Evolutionary conservation across 1,284 basidiomycete genomes (phyloP), one percentile per base, ranked within the genome.

Genomic region (Cerrena zonata): DNA sequence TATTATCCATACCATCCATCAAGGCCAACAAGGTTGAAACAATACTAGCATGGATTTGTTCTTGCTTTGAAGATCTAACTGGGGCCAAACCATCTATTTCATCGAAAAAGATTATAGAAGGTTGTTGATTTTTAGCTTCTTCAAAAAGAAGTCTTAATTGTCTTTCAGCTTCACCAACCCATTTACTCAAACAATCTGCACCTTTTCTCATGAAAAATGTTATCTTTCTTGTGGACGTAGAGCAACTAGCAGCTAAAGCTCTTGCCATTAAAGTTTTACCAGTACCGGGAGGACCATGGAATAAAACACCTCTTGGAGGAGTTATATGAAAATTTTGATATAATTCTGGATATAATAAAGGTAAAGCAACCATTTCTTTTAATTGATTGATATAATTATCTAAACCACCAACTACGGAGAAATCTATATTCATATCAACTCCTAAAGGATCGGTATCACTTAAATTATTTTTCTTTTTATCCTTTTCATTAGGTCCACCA

Each of bases 161-260:
- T 2, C 96, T 84, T 65, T 99, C 96, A 2, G 96, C 96, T 70
- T 99, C 96, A 52, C 96, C 96, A 11, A 99, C 95, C 96, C 96
- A 99, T 72, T 99, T 99, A 5, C 92, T 95, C 23, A 99, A 77
- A 59, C 91, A 94, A 68, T 99, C 96, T 22, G 96, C 96, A 37
- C 96, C 96, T 70, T 99, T 99, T 46, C 96, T 89, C 96, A 99
- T 99, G 77, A 97, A 99, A 76, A 99, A 99, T 1, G 94, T 91
- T 93, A 37, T 99, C 95, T 60, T 89, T 86, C 59, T 89, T 89
- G 26, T 92, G 94, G 45, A 91, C 85, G 1, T 86, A 86, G 45
- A 91, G 86, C 68, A 92, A 56, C 91, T 96, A 0, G 95, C 91
- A 0, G 96, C 95, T 3, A 99, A 76, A 0, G 96, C 96, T 53